Percentiles rank a stretch among this genome's conserved stretches.
phyloP scores from a whole-genome alignment of 768 basidiomycete genomes.

The Tephrocybe sp. region DNA sequence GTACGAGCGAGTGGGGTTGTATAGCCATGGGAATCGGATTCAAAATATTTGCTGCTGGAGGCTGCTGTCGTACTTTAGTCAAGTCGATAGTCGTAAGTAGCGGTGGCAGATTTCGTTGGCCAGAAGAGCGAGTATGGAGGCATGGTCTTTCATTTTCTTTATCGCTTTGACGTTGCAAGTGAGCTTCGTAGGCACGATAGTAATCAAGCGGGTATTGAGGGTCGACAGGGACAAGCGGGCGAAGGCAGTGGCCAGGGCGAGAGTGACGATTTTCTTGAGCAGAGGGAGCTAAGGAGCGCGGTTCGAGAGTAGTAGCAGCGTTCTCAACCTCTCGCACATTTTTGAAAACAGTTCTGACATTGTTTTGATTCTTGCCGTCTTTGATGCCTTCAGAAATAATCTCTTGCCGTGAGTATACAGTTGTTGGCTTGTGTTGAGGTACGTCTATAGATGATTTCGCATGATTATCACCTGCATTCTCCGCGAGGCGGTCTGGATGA shows the following conservation, averaged over 20 bases:
- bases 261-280: background rate
- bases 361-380: background rate
- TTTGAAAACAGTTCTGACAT: no score
- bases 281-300: background rate
- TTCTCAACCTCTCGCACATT: no score
- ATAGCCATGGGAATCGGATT: background rate
- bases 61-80: background rate
- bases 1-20: background rate
- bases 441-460: no score
- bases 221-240: background rate
- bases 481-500: no score
- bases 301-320: background rate
- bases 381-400: background rate
- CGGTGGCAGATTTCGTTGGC: conserved; percentile 2
- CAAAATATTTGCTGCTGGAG: background rate
- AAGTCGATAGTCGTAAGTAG: conserved; percentile 5
- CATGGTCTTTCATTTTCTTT: conserved; percentile 7
- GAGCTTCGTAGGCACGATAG: background rate
- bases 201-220: background rate
- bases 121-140: conserved; percentile 2
- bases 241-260: background rate
- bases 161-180: background rate
- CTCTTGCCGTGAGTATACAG: background rate
- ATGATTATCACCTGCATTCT: no score
- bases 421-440: background rate